Base-by-base conservation (phyloP, 352 stramenopile genomes). In the Pythium monospermum region DNA sequence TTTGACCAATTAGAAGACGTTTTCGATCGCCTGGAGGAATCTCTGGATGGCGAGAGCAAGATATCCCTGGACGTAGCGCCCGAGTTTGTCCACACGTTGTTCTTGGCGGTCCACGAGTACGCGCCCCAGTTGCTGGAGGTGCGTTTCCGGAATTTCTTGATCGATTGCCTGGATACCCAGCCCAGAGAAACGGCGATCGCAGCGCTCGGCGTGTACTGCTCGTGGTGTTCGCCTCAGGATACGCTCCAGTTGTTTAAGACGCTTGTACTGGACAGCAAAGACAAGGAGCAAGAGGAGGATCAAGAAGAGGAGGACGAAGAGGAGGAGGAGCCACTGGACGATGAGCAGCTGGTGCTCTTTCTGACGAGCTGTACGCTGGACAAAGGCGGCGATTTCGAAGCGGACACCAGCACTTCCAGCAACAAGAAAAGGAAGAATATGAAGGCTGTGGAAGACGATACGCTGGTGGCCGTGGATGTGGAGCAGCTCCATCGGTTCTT, bases 321-420 rank as follows among this genome's bases (percentile, higher is more conserved):
- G 3, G 35, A 53, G 26, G 19, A 49, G 6, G 58, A 56, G 28
- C 55, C 64, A 40, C 43, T 89, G 0, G 68, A 61, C 4, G 75
- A 89, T 44, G 64, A 84, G 2, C 71, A 87, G 13, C 44, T 83
- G 3, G 59, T 86, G 48, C 69, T 83, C 42, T 85, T 89, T 51
- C 65, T 89, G 6, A 64, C 77, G 4, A 84, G 72, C 39, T 67
- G 64, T 43, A 71, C 66, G 30, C 23, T 36, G 2, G 52, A 53
- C n/a, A 12, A 19, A 8, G 53, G 21, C 4, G 37, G 45, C 7
- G 35, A n/a, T 4, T 36, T 48, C 27, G 21, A 30, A 22, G 46
- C 33, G 11, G 41, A 49, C 41, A n/a, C n/a, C n/a, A n/a, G n/a
- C n/a, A n/a, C n/a, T n/a, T n/a, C n/a, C n/a, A n/a, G n/a, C n/a